phyloP scores from a whole-genome alignment of 305 asterid genomes.

The Nicotiana rustica region DNA sequence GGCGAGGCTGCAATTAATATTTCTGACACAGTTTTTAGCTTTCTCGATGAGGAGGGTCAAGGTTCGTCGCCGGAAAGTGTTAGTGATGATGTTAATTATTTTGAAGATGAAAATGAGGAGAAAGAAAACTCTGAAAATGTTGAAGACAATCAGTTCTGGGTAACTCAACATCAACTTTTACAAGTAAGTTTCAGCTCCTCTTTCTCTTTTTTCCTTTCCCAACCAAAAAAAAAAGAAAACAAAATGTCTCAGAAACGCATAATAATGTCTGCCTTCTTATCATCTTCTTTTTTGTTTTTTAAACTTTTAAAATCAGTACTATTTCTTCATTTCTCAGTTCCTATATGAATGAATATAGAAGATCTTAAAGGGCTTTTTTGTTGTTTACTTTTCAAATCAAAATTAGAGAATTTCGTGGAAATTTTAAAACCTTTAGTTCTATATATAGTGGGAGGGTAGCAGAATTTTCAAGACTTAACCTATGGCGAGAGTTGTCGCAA shows the following conservation, averaged over 20 bases:
- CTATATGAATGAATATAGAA: no score
- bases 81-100: conserved; percentile 41
- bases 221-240: no score
- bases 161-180: conserved; percentile 59
- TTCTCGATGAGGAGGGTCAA: conserved; percentile 55
- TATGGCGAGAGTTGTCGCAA: background rate
- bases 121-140: conserved; percentile 41
- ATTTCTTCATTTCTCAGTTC: no score
- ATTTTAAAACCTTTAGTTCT: background rate
- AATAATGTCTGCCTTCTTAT: no score
- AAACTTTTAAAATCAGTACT: background rate
- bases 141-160: conserved; percentile 59
- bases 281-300: background rate
- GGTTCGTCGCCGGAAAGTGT: conserved; percentile 49
- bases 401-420: background rate
- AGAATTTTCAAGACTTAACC: background rate
- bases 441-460: background rate
- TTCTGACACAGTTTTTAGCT: conserved; percentile 69
- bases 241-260: no score
- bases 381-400: background rate
- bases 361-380: no score
- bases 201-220: background rate
- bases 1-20: conserved; percentile 60
- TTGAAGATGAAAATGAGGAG: conserved; percentile 49
- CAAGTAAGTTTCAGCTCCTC: conserved; percentile 54